Conservation (phyloP, 805 yeast species). For the Metschnikowia drakensbergensis region DNA sequence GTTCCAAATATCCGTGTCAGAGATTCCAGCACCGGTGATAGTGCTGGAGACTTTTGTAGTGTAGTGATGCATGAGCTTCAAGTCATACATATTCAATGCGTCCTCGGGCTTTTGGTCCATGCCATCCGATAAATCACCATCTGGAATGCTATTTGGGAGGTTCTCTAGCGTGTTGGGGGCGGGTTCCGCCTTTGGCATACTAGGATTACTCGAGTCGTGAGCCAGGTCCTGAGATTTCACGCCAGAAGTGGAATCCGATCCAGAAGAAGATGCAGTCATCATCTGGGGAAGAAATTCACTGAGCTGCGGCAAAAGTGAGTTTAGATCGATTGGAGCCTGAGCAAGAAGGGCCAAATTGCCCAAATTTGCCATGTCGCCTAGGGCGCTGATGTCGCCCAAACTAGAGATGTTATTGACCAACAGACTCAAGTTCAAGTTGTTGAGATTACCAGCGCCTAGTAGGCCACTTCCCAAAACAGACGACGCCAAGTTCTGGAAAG, state of each 20-base stretch:
- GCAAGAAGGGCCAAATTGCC: conserved; percentile 42
- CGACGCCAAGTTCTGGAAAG: conserved; percentile 6
- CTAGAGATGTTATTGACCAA: conserved; percentile 39
- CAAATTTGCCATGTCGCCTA: conserved; percentile 38
- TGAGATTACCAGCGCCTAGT: conserved; percentile 34
- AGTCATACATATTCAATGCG: conserved; percentile 63
- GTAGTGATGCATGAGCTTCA: conserved; percentile 83
- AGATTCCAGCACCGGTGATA: conserved; percentile 85
- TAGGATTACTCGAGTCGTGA: neutral
- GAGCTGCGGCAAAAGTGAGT: conserved; percentile 29
- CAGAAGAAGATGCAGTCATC: neutral
- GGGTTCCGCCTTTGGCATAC: neutral
- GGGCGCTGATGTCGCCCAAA: conserved; percentile 31
- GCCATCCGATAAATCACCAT: neutral
- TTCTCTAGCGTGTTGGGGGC: neutral
- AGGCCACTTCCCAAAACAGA: conserved; percentile 14
- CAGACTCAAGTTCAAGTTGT: conserved; percentile 41
- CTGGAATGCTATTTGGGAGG: neutral
- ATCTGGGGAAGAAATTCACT: neutral
- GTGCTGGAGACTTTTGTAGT: conserved; percentile 81
- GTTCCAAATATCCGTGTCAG: conserved; percentile 82
- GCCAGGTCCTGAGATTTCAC: neutral
- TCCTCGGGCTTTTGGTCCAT: neutral
- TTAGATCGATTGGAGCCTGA: conserved; percentile 39
- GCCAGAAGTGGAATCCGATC: neutral